Percentiles rank a stretch among this genome's conserved stretches.
Conservation (phyloP, 1,284 basidiomycete species). For the Paramarasmius palmivorus region DNA sequence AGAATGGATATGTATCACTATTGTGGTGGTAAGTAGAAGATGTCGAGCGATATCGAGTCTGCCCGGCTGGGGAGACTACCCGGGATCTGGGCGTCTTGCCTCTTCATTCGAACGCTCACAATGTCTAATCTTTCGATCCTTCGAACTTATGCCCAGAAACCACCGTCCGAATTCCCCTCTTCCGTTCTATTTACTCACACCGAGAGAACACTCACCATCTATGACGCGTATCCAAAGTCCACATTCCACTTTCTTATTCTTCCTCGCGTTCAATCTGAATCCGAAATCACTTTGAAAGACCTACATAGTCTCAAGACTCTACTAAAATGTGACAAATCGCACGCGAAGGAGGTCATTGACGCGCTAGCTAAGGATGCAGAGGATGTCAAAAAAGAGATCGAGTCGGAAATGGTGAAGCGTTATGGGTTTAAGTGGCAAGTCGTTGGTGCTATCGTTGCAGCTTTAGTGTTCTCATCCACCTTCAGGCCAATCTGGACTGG, state of each 20-base stretch:
- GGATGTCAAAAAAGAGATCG: conserved; percentile 59
- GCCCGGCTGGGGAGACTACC: too few relatives aligned
- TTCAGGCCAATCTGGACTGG: conserved; percentile 63
- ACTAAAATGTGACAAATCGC: conserved; percentile 53
- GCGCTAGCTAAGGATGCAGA: conserved; percentile 59
- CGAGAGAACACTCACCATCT: conserved; percentile 68
- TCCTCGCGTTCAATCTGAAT: conserved; percentile 50
- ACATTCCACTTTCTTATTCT: conserved; percentile 83
- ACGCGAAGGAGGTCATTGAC: conserved; percentile 55
- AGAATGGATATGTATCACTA: too few relatives aligned
- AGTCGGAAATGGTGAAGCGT: conserved; percentile 78
- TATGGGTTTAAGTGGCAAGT: conserved; percentile 79
- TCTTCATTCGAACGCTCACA: background rate
- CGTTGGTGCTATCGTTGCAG: too few relatives aligned
- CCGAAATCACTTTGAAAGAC: conserved; percentile 33
- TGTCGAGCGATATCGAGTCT: too few relatives aligned
- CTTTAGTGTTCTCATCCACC: too few relatives aligned
- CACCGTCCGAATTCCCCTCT: conserved; percentile 55
- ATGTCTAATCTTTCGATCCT: conserved; percentile 58
- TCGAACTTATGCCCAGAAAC: conserved; percentile 59
- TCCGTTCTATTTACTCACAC: conserved; percentile 66
- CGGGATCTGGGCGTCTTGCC: too few relatives aligned
- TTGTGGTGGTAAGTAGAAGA: too few relatives aligned
- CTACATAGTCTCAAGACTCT: conserved; percentile 63
- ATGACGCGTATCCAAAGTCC: conserved; percentile 86